phyloP scores from a whole-genome alignment of 2,329 filamentous ascomycete genomes.

The Nannizziopsis barbatae region DNA sequence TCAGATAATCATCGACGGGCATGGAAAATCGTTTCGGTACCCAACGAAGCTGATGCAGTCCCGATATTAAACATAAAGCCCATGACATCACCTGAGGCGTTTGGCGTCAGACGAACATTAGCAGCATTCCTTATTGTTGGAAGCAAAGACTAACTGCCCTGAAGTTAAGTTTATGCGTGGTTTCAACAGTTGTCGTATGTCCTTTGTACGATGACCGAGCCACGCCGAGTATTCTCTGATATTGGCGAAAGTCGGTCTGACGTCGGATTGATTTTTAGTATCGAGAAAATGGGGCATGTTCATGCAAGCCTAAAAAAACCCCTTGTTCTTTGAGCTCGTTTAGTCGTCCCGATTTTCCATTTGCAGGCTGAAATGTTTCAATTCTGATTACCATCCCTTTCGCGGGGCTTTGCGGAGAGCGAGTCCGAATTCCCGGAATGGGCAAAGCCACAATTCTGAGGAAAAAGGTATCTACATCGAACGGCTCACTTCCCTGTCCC shows the following conservation, averaged over 20 bases:
- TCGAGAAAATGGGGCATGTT: slow-evolving; percentile 8
- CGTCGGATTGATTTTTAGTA: slow-evolving; percentile 9
- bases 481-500: slow-evolving; percentile 2
- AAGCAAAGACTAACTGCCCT: slow-evolving; percentile 1
- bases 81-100: slow-evolving; percentile 10
- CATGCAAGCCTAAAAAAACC: slow-evolving; percentile 8
- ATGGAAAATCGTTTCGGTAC: slow-evolving; percentile 5
- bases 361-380: slow-evolving; percentile 8
- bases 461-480: slow-evolving; percentile 1
- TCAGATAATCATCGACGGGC: background rate
- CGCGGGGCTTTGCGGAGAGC: slow-evolving; percentile 1
- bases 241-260: slow-evolving; percentile 11
- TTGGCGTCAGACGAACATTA: slow-evolving; percentile 5
- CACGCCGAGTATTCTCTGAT: background rate
- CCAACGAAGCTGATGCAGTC: slow-evolving; percentile 7
- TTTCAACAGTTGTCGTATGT: background rate
- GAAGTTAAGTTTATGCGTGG: slow-evolving; percentile 5
- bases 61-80: background rate
- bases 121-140: background rate
- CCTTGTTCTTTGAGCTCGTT: slow-evolving; percentile 6
- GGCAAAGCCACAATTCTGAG: background rate
- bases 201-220: background rate
- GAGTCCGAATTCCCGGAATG: background rate
- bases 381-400: background rate
- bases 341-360: background rate